Conservation (phyloP, 1,139 yeast genomes). For the Hyphopichia buzzinii region DNA sequence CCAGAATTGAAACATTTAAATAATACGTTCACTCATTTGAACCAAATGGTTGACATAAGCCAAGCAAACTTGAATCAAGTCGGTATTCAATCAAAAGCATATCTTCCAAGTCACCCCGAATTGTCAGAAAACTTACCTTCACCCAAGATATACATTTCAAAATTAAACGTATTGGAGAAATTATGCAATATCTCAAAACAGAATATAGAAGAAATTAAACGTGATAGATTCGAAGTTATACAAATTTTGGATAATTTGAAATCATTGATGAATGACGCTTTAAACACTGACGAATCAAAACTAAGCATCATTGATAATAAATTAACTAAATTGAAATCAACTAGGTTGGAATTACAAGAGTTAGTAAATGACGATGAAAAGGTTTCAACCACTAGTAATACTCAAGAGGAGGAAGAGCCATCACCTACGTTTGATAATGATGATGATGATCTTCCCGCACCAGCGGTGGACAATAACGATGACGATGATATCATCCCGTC, state of each 20-base stretch:
- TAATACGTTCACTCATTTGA: constrained; percentile 29
- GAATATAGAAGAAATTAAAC: constrained; percentile 37
- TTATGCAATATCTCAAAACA: constrained; percentile 36
- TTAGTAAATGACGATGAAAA: constrained; percentile 32
- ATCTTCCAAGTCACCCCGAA: constrained; percentile 40
- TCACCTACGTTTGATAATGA: constrained; percentile 19
- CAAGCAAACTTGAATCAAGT: constrained; percentile 43
- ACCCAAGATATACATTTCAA: constrained; percentile 48
- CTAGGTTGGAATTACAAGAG: constrained; percentile 45
- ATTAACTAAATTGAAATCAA: constrained; percentile 31
- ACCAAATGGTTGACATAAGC: constrained; percentile 26
- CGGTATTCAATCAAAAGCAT: constrained; percentile 41
- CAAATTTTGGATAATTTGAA: constrained; percentile 43
- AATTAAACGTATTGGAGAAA: constrained; percentile 44
- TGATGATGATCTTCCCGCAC: constrained; percentile 22
- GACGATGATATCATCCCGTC: constrained; percentile 32
- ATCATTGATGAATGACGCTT: constrained; percentile 39
- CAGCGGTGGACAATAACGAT: constrained; percentile 31
- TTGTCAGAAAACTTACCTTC: constrained; percentile 50
- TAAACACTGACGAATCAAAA: constrained; percentile 45
- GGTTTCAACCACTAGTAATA: constrained; percentile 1
- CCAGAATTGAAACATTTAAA: constrained; percentile 41
- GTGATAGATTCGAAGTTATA: constrained; percentile 38
- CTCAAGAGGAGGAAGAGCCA: constrained; percentile 16
- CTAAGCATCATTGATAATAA: constrained; percentile 41